Percentiles rank a stretch among this genome's conserved stretches.
Evolutionary conservation across 768 basidiomycete species (phyloP).

Genomic region (Solioccasus polychromus): DNA sequence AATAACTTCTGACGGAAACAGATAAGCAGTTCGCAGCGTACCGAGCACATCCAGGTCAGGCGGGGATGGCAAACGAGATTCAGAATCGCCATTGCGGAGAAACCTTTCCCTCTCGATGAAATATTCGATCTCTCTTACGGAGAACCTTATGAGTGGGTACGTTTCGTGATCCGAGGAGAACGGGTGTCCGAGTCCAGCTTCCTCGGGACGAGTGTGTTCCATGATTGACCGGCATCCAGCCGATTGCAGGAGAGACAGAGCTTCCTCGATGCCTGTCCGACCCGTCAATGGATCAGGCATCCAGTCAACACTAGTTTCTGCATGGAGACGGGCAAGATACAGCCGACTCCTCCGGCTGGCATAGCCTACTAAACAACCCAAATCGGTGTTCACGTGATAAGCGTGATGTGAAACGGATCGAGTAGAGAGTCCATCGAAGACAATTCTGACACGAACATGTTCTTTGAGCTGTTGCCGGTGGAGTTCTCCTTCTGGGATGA

Average conservation of each 20-base stretch:
- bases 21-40: not conserved
- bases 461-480: no score
- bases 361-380: slow-evolving; percentile 19
- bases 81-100: not conserved
- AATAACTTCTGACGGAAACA: not conserved
- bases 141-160: not conserved
- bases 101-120: not conserved
- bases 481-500: slow-evolving; percentile 25
- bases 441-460: no score
- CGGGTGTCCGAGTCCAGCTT: not conserved
- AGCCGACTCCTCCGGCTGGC: slow-evolving; percentile 23
- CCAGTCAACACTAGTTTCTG: slow-evolving; percentile 33
- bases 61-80: not conserved
- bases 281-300: slow-evolving; percentile 41
- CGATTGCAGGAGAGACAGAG: slow-evolving; percentile 34
- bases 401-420: slow-evolving; percentile 17
- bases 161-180: not conserved
- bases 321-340: slow-evolving; percentile 40
- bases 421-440: not conserved
- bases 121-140: not conserved
- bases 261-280: slow-evolving; percentile 25
- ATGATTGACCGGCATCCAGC: slow-evolving; percentile 27
- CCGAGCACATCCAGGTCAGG: not conserved
- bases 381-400: slow-evolving; percentile 18
- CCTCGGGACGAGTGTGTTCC: not conserved